A percentile compares a stretch with the other conserved stretches of the same genome.
Evolutionary conservation across 1,139 yeast species (phyloP).

Genomic region (Scheffersomyces segobiensis): DNA sequence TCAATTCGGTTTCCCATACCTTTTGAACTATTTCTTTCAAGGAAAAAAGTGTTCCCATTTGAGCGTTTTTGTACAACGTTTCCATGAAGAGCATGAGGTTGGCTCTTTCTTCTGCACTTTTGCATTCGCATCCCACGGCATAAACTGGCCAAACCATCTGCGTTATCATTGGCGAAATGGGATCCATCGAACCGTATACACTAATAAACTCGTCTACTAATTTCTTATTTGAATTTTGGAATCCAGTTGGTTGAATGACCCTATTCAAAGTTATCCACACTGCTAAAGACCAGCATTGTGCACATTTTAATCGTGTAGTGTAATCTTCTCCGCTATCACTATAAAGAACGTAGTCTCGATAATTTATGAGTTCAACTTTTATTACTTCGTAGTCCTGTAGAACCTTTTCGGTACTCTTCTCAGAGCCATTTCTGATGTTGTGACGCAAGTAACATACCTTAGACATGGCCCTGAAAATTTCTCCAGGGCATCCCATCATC

Average conservation of each 20-base stretch:
- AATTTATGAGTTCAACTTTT: slow-evolving; percentile 32
- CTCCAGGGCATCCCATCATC: slow-evolving; percentile 62
- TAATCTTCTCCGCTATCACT: slow-evolving; percentile 24
- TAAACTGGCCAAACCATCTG: slow-evolving; percentile 65
- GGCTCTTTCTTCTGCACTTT: slow-evolving; percentile 26
- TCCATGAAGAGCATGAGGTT: slow-evolving; percentile 33
- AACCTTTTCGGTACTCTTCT: slow-evolving; percentile 8
- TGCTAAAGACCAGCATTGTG: slow-evolving; percentile 57
- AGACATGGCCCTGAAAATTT: slow-evolving; percentile 45
- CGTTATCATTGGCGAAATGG: slow-evolving; percentile 46
- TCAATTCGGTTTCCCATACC: slow-evolving; percentile 40
- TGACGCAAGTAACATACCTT: slow-evolving; percentile 43
- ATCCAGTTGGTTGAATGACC: slow-evolving; percentile 26
- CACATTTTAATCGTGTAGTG: slow-evolving; percentile 41
- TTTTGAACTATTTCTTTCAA: slow-evolving; percentile 38
- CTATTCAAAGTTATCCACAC: slow-evolving; percentile 39
- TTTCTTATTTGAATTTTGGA: slow-evolving; percentile 20
- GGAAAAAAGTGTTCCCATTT: slow-evolving; percentile 52
- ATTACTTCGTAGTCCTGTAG: slow-evolving; percentile 25
- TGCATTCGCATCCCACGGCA: slow-evolving; percentile 46
- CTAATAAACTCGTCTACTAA: slow-evolving; percentile 46
- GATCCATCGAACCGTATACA: slow-evolving; percentile 43
- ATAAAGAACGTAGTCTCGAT: slow-evolving; percentile 46
- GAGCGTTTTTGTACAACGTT: slow-evolving; percentile 43
- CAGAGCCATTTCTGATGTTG: slow-evolving; percentile 19